Base-by-base conservation (phyloP, 306 rosid genomes). In the Lathyrus sativus region DNA sequence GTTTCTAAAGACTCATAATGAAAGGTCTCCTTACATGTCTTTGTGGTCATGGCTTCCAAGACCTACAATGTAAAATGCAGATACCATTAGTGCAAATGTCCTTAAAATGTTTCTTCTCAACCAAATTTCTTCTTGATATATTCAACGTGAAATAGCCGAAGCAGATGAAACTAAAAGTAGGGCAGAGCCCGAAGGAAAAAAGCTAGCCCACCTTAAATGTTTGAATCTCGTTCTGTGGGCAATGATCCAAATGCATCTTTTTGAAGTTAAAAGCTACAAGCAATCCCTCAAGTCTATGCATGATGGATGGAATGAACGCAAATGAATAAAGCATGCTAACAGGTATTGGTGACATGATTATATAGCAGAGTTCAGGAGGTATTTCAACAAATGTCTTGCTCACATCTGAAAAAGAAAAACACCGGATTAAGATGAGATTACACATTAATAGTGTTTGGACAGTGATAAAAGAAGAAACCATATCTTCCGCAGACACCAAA, bases 1-100 rank as follows among this genome's bases (percentile, higher is more conserved):
- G 95, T 85, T 78, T 88, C 98, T 9, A 92, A 74, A 65, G 98
- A 89, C 76, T 92, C 96, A 28, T 89, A 82, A 78, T 92, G 86
- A 66, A 85, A 80, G 17, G 71, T n/a, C 70, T 92, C 98, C n/a
- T 82, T 84, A 74, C 96, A 88, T 38, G 70, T 77, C 51, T 88
- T 89, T 9, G 91, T 50, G 5, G 98, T 92, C 44, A 89, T 82
- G 55, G 96, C 96, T 82, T 92, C 98, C 88, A 92, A 83, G 62
- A 92, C 86, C 96, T 92, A 55, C 60, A 75, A 66, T 28, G 48
- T 56, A 68, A 26, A 67, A 51, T 17, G 17, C 55, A 61, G 10
- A 78, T 46, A n/a, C 49, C 56, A 67, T 39, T 9, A 56, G 63
- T 59, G 45, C 45, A 69, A 55, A 39, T 29, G 51, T 9, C 50